Percentiles rank a stretch among this genome's conserved stretches.
Conservation (phyloP, 805 yeast species). For the Saccharomycopsis malanga region DNA sequence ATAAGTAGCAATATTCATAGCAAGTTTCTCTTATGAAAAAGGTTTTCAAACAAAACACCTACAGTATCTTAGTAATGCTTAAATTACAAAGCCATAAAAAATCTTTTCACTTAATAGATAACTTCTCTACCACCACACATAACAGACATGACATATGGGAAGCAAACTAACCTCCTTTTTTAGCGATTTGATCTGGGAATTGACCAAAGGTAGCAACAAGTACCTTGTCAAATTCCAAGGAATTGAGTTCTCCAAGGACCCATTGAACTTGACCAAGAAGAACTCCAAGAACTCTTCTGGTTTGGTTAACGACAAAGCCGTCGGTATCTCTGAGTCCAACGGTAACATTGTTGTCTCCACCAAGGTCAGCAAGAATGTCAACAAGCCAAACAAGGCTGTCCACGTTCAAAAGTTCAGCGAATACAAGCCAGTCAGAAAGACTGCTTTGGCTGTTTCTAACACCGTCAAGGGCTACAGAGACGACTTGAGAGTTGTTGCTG, state of each 20-base stretch:
- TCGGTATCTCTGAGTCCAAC: constrained; percentile 35
- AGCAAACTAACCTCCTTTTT: background rate
- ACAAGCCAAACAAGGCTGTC: constrained; percentile 40
- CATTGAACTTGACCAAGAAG: constrained; percentile 40
- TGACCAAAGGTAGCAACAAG: constrained; percentile 40
- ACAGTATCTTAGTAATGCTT: no score
- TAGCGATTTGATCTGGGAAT: constrained; percentile 46
- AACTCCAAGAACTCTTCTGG: constrained; percentile 44
- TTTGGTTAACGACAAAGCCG: constrained; percentile 42
- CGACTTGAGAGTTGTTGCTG: constrained; percentile 42
- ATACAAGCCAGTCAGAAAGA: constrained; percentile 37
- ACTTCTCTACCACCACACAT: no score
- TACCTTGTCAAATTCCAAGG: constrained; percentile 43
- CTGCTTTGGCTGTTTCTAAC: constrained; percentile 40
- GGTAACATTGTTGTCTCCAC: constrained; percentile 37
- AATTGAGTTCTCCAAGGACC: constrained; percentile 40
- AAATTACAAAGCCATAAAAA: no score
- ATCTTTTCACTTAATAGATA: background rate
- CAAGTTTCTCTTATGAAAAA: no score
- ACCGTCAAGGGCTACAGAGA: constrained; percentile 41
- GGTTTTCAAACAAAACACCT: no score
- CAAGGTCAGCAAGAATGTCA: constrained; percentile 39
- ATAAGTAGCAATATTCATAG: no score
- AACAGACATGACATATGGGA: no score
- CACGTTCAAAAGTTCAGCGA: constrained; percentile 34